phyloP scores from a whole-genome alignment of 495 filamentous ascomycete genomes.

The Neurospora sp. region DNA sequence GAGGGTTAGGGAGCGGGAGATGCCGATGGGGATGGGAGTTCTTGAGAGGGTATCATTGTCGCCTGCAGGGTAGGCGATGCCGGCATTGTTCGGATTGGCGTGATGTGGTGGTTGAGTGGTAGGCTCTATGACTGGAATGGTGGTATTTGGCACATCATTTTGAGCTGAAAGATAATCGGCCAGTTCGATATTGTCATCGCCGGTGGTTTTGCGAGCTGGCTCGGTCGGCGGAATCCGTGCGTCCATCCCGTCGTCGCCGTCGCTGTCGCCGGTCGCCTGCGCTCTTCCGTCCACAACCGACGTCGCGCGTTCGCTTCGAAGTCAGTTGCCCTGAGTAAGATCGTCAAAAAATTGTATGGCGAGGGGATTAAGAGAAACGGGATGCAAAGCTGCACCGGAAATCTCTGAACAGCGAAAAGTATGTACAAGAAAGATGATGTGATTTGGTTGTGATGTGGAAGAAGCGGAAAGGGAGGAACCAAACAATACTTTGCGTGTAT shows the following conservation, averaged over 20 bases:
- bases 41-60: not conserved
- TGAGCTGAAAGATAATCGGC: not conserved
- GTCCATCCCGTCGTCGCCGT: not conserved
- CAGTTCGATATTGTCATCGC: not conserved
- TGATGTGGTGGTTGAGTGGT: not conserved
- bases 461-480: not conserved
- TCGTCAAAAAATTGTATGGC: rapidly evolving
- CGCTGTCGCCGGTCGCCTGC: not conserved
- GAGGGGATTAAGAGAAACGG: not conserved
- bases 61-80: not conserved
- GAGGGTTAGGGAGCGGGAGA: constrained; percentile 7
- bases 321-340: not conserved
- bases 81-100: not conserved
- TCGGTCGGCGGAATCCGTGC: not conserved
- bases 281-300: not conserved
- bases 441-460: not conserved
- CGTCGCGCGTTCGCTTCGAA: not conserved
- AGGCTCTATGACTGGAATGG: not conserved
- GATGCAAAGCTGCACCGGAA: not conserved
- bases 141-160: not conserved
- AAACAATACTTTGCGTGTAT: not conserved
- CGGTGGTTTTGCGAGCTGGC: not conserved
- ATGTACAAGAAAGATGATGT: not conserved
- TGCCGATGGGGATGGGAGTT: not conserved
- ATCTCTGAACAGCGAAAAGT: not conserved